These are phyloP conservation scores for Capronia epimyces DNA, from an alignment of 2,329 filamentous ascomycete species.

Conservation along the genomic window DNA sequence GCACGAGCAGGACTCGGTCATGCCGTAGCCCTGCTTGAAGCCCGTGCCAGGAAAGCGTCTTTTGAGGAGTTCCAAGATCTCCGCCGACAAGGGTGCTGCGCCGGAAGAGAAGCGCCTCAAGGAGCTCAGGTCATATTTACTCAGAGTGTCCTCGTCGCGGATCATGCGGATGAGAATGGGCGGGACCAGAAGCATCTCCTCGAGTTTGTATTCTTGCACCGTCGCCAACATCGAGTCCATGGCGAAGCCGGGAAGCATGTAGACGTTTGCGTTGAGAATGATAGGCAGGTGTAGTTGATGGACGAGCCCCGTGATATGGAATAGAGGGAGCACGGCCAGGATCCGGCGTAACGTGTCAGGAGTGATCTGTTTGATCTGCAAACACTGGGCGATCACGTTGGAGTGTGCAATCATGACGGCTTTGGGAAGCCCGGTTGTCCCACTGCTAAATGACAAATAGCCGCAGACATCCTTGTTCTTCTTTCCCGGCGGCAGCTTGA, in stretches of 20 bases:
- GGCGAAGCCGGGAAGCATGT: constrained; percentile 61
- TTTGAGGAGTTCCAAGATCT: constrained; percentile 54
- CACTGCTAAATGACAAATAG: constrained; percentile 39
- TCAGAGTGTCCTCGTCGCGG: constrained; percentile 46
- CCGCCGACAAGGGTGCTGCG: constrained; percentile 53
- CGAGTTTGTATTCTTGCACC: constrained; percentile 49
- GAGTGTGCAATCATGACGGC: constrained; percentile 41
- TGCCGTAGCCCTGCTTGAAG: constrained; percentile 63
- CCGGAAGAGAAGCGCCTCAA: constrained; percentile 55
- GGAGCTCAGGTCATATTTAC: constrained; percentile 54
- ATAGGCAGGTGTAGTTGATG: constrained; percentile 60
- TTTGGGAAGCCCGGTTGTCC: constrained; percentile 33
- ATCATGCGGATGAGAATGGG: constrained; percentile 58
- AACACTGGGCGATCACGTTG: constrained; percentile 56
- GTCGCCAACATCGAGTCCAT: constrained; percentile 54
- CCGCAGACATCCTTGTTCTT: constrained; percentile 54
- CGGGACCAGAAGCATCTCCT: constrained; percentile 55
- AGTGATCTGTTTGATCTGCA: constrained; percentile 54
- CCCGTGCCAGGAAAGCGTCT: constrained; percentile 53
- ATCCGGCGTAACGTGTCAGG: constrained; percentile 46
- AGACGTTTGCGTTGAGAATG: constrained; percentile 59
- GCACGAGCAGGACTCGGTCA: constrained; percentile 61
- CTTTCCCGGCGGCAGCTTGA: constrained; percentile 48
- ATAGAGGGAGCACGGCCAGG: constrained; percentile 56
- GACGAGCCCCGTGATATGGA: constrained; percentile 60